Base-by-base conservation (phyloP, 768 basidiomycete species). In the Rhodotorula babjevae region DNA sequence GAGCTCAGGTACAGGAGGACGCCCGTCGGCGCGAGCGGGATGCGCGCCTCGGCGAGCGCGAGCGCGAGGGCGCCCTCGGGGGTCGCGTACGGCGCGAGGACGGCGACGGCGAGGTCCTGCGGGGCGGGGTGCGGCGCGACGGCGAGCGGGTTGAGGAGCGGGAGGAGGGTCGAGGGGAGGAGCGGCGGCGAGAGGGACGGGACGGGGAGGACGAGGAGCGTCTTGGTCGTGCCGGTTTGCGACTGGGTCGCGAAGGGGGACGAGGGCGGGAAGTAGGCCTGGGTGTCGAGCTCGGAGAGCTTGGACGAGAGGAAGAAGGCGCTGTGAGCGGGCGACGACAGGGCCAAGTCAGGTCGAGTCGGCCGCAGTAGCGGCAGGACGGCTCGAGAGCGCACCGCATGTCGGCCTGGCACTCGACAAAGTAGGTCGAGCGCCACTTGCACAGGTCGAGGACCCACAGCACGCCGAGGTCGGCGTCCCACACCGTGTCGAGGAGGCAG, bases 301-400 rank as follows among this genome's bases (percentile, higher is more conserved):
- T 75, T 75, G 29, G 73, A 75, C 11, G 57, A 8, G 52, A 71
- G 50, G 61, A 75, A 75, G 73, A 75, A 75, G 25, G 67, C 63
- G 19, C 73, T 75, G n/a, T n/a, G n/a, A n/a, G 65, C 15, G 15
- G 14, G 53, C 23, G 0, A 10, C 6, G 19, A 11, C 6, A 33
- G 21, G 29, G 3, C 10, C 1, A 0, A 27, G n/a, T 3, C 33
- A 23, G 57, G 25, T 11, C 31, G 14, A 6, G 25, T 12, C 10
- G 18, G 16, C 1, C 18, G 11, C 36, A 9, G 2, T 9, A 31
- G 23, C 62, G 46, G 21, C 27, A 14, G 42, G n/a, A n/a, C n/a
- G n/a, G n/a, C n/a, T n/a, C n/a, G 4, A 11, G 19, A 19, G 33
- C 69, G 36, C 31, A 70, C 73, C 73, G 53, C 33, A 71, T 63